Percentiles rank a stretch among this genome's conserved stretches.
Evolutionary conservation across 345 rosid species (phyloP).

Genomic region (Pseudoturritis turrita): DNA sequence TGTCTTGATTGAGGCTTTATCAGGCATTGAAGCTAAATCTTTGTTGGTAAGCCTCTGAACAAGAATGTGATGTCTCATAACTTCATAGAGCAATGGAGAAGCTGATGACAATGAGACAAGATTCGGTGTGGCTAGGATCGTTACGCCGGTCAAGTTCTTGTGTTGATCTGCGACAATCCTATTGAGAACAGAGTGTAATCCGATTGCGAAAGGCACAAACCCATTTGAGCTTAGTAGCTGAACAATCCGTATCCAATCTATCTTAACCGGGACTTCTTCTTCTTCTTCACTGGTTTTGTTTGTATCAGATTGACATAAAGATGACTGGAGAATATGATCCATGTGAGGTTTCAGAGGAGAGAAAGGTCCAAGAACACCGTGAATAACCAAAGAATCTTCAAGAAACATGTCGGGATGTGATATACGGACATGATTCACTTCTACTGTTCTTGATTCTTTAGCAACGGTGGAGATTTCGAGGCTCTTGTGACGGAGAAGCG

Average conservation of each 20-base stretch:
- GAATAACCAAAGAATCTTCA: conserved; percentile 52
- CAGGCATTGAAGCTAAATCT: conserved; percentile 48
- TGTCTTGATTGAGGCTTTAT: conserved; percentile 39
- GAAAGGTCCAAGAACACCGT: conserved; percentile 67
- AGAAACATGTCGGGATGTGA: conserved; percentile 72
- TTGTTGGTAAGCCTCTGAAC: conserved; percentile 34
- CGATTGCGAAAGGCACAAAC: conserved; percentile 66
- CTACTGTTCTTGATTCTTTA: conserved; percentile 30
- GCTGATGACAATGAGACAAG: conserved; percentile 46
- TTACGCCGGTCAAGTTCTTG: conserved; percentile 41
- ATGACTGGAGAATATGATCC: not conserved
- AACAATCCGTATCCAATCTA: conserved; percentile 58
- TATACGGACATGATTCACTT: conserved; percentile 52
- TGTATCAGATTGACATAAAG: conserved; percentile 30
- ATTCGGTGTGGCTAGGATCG: conserved; percentile 60
- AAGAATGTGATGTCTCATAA: conserved; percentile 56
- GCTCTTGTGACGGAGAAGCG: conserved; percentile 47
- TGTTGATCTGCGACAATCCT: conserved; percentile 43
- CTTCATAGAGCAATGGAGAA: conserved; percentile 45
- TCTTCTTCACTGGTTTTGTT: conserved; percentile 21
- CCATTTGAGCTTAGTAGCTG: conserved; percentile 64
- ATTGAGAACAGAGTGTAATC: conserved; percentile 60
- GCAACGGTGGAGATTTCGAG: conserved; percentile 44
- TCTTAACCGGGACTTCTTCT: not conserved
- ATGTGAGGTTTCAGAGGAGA: conserved; percentile 27